Conservation (phyloP, 352 stramenopile genomes). For the Peronospora destructor region DNA sequence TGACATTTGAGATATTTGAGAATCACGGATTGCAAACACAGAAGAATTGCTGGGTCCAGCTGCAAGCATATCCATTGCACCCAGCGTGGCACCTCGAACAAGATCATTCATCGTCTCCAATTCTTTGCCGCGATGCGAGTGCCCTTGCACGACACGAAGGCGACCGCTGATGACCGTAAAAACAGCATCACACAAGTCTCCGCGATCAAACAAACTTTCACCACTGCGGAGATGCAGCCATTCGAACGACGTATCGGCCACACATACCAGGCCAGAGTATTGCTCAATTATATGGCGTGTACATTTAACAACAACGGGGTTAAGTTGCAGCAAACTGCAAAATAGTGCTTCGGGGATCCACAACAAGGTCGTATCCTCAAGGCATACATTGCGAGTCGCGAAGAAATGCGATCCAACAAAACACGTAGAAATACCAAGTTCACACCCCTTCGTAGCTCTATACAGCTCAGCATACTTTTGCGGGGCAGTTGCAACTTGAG, state of each 20-base stretch:
- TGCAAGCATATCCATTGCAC: conserved; percentile 78
- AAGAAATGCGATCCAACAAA: conserved; percentile 50
- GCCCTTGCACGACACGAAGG: conserved; percentile 65
- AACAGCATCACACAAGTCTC: conserved; percentile 70
- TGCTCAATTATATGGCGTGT: conserved; percentile 61
- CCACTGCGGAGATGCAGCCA: conserved; percentile 79
- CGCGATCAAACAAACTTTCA: conserved; percentile 70
- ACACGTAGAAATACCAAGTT: conserved; percentile 59
- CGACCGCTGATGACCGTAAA: conserved; percentile 78
- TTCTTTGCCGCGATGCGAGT: conserved; percentile 48
- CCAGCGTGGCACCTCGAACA: conserved; percentile 69
- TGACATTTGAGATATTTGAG: conserved; percentile 83
- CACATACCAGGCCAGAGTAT: conserved; percentile 62
- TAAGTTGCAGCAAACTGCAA: conserved; percentile 45
- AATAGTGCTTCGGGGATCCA: conserved; percentile 56
- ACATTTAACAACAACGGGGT: conserved; percentile 43
- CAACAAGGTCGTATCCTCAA: conserved; percentile 39
- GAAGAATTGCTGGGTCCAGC: conserved; percentile 66
- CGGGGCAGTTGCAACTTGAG: conserved; percentile 37
- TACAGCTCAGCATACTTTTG: conserved; percentile 47
- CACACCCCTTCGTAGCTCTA: conserved; percentile 46
- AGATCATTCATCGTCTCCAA: conserved; percentile 76
- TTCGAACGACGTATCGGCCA: conserved; percentile 76
- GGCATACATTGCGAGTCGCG: conserved; percentile 39
- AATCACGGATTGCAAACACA: conserved; percentile 82